A percentile compares a stretch with the other conserved stretches of the same genome.
These are phyloP conservation scores for Byssochlamys sp. DNA, from an alignment of 2,329 filamentous ascomycete genomes.

Conservation along the genomic window DNA sequence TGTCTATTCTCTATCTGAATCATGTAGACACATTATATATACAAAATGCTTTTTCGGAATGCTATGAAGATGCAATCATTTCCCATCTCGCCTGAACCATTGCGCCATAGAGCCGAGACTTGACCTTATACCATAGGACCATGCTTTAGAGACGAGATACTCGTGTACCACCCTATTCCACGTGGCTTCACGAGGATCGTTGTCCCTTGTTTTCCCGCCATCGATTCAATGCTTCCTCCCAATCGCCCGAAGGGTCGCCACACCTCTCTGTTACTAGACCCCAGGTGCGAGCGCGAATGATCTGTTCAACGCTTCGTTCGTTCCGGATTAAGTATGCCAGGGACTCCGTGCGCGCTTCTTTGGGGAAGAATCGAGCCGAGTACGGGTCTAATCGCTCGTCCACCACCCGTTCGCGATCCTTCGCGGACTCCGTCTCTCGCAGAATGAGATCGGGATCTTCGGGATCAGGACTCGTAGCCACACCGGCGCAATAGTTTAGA, in stretches of 20 bases:
- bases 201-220: slow-evolving; percentile 45
- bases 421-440: slow-evolving; percentile 60
- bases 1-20: background rate
- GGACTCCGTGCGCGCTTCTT: slow-evolving; percentile 68
- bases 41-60: background rate
- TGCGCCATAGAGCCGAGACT: background rate
- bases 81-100: background rate
- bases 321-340: slow-evolving; percentile 60
- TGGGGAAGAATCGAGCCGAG: slow-evolving; percentile 65
- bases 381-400: slow-evolving; percentile 91
- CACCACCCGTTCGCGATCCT: slow-evolving; percentile 62
- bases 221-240: slow-evolving; percentile 55
- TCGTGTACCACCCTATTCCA: background rate
- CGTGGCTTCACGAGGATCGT: slow-evolving; percentile 5
- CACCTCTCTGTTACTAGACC: slow-evolving; percentile 67
- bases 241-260: slow-evolving; percentile 46
- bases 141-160: background rate
- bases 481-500: slow-evolving; percentile 76
- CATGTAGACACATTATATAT: background rate
- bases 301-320: slow-evolving; percentile 68
- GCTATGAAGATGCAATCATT: background rate
- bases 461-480: slow-evolving; percentile 78
- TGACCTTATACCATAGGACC: background rate
- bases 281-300: slow-evolving; percentile 73
- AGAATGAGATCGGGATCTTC: slow-evolving; percentile 69